Percentiles rank a stretch among this genome's conserved stretches.
These are phyloP conservation scores for Aschersonia sp. DNA, from an alignment of 2,329 filamentous ascomycete genomes.

Conservation along the genomic window DNA sequence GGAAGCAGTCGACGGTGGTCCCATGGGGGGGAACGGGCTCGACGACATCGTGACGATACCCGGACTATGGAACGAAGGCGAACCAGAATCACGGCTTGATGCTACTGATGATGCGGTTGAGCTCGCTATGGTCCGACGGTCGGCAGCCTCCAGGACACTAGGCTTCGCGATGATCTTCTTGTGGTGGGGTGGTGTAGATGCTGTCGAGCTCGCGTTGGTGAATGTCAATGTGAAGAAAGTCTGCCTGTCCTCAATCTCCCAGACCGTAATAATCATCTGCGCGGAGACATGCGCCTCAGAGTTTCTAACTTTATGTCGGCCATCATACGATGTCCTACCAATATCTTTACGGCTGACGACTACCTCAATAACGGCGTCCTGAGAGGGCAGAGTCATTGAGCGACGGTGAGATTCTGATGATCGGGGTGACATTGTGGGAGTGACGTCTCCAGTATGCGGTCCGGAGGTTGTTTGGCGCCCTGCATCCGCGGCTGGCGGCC, in stretches of 20 bases:
- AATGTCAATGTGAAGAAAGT: slow-evolving; percentile 64
- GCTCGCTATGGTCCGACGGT: slow-evolving; percentile 26
- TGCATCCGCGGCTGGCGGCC: slow-evolving; percentile 10
- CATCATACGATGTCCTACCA: slow-evolving; percentile 22
- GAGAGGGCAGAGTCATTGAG: slow-evolving; percentile 17
- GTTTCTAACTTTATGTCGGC: slow-evolving; percentile 18
- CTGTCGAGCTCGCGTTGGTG: slow-evolving; percentile 38
- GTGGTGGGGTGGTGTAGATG: slow-evolving; percentile 15
- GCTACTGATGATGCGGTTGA: slow-evolving; percentile 31
- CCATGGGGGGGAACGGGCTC: slow-evolving; percentile 50
- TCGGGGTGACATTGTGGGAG: slow-evolving; percentile 15
- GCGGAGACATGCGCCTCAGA: slow-evolving; percentile 36
- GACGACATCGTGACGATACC: slow-evolving; percentile 35
- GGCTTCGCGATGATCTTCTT: slow-evolving; percentile 24
- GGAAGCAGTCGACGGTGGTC: slow-evolving; percentile 42
- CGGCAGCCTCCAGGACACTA: slow-evolving; percentile 28
- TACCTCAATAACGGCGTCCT: slow-evolving; percentile 54
- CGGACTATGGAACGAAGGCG: slow-evolving; percentile 35
- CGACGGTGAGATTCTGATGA: slow-evolving; percentile 17
- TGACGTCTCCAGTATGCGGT: slow-evolving; percentile 19
- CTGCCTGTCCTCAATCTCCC: slow-evolving; percentile 51
- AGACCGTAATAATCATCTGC: slow-evolving; percentile 65
- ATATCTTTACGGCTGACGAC: slow-evolving; percentile 39
- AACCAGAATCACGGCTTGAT: slow-evolving; percentile 32
- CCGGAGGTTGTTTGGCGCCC: slow-evolving; percentile 6